phyloP scores from a whole-genome alignment of 2,329 filamentous ascomycete genomes.

The Rosellinia necatrix region DNA sequence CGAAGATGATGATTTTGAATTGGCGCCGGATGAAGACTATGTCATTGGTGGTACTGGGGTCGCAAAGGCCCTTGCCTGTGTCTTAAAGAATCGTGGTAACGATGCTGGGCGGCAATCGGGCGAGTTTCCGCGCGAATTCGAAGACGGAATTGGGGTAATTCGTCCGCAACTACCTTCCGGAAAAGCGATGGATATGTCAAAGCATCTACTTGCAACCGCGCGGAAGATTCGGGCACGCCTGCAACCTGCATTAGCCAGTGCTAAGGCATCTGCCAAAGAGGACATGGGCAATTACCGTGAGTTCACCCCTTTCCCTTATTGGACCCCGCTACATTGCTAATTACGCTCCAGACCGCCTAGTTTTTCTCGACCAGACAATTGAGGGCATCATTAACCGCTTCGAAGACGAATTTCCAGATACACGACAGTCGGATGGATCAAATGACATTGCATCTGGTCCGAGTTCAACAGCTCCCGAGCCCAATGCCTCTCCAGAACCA shows the following conservation, averaged over 20 bases:
- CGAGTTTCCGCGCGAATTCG: conserved; percentile 58
- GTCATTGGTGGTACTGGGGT: conserved; percentile 95
- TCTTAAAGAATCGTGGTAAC: conserved; percentile 77
- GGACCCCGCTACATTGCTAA: conserved; percentile 33
- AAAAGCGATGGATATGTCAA: conserved; percentile 90
- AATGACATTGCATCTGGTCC: conserved; percentile 35
- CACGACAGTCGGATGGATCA: conserved; percentile 54
- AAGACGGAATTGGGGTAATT: conserved; percentile 54
- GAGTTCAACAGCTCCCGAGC: conserved; percentile 32
- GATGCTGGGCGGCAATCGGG: conserved; percentile 61
- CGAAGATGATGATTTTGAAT: conserved; percentile 64
- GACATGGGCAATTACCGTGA: conserved; percentile 75
- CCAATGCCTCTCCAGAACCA: conserved; percentile 39
- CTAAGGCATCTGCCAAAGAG: conserved; percentile 68
- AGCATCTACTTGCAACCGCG: conserved; percentile 83
- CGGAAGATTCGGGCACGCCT: conserved; percentile 85
- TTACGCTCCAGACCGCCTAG: conserved; percentile 64
- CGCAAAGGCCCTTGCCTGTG: conserved; percentile 90
- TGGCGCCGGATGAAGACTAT: conserved; percentile 88
- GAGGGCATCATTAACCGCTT: conserved; percentile 93
- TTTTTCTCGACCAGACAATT: conserved; percentile 87
- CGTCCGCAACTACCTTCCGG: conserved; percentile 50
- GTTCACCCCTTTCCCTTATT: conserved; percentile 40
- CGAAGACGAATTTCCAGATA: conserved; percentile 95
- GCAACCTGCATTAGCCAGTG: conserved; percentile 81